phyloP scores from a whole-genome alignment of 352 stramenopile species.

The Globisporangium takayamanum region DNA sequence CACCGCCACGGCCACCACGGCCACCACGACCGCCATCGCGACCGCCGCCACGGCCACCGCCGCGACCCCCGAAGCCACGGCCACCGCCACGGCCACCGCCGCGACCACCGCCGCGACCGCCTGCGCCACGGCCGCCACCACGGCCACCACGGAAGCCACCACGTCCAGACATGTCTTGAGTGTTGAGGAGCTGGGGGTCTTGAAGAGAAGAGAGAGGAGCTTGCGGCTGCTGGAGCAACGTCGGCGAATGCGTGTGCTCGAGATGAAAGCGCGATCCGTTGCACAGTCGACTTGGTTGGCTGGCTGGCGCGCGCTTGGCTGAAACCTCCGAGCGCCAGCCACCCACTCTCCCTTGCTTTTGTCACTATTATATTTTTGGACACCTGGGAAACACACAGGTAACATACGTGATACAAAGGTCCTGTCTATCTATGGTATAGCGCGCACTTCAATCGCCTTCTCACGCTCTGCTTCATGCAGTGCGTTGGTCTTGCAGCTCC shows the following conservation, averaged over 20 bases:
- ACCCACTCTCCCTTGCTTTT: background rate
- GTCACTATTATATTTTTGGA: slow-evolving; percentile 1
- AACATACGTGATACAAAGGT: too few species aligned
- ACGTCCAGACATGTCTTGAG: slow-evolving; percentile 17
- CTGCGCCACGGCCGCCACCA: slow-evolving; percentile 22
- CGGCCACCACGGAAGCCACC: slow-evolving; percentile 29
- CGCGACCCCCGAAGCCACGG: slow-evolving; percentile 33
- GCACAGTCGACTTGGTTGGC: background rate
- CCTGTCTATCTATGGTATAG: too few species aligned
- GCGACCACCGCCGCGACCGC: slow-evolving; percentile 44
- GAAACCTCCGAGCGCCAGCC: background rate
- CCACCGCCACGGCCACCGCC: slow-evolving; percentile 41
- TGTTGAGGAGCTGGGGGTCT: background rate
- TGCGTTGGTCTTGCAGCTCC: too few species aligned
- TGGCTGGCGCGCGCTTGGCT: background rate
- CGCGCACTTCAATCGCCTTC: too few species aligned
- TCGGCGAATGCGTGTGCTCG: background rate
- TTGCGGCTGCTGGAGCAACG: slow-evolving; percentile 7
- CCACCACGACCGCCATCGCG: slow-evolving; percentile 36
- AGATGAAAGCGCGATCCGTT: too few species aligned
- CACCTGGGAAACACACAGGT: background rate
- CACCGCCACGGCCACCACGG: slow-evolving; percentile 38
- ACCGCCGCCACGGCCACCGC: slow-evolving; percentile 36
- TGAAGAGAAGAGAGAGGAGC: background rate
- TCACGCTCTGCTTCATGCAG: too few species aligned